A percentile compares a stretch with the other conserved stretches of the same genome.
phyloP scores from a whole-genome alignment of 192 early-diverging fungal species.

The Dissophora ornata region DNA sequence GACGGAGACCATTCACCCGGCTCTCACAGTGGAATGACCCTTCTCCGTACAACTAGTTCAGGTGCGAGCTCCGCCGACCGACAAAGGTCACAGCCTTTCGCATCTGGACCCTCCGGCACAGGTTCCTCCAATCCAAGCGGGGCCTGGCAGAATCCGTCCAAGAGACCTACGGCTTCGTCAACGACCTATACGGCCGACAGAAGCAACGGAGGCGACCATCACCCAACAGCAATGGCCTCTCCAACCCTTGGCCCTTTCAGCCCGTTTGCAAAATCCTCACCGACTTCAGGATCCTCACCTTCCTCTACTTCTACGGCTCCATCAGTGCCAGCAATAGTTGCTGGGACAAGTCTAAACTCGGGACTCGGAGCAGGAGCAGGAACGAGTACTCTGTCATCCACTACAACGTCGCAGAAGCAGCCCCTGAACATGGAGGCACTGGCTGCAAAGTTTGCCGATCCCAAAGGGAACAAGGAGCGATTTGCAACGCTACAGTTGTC shows the following conservation, averaged over 20 bases:
- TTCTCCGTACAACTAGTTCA: background rate
- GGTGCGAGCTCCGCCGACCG: background rate
- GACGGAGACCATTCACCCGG: conserved; percentile 2
- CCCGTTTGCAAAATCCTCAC: conserved; percentile 4
- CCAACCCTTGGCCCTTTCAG: conserved; percentile 16
- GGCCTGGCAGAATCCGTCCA: conserved; percentile 1
- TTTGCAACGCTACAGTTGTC: conserved; percentile 39
- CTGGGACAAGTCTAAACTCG: conserved; percentile 2
- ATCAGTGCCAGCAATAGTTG: conserved; percentile 1
- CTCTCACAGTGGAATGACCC: conserved; percentile 3
- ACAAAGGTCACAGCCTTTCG: conserved; percentile 7
- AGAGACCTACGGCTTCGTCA: background rate
- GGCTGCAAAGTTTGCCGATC: conserved; percentile 46
- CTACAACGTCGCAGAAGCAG: conserved; percentile 5
- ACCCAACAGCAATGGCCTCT: background rate
- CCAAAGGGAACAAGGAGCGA: conserved; percentile 37
- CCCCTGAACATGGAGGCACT: conserved; percentile 46
- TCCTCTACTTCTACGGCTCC: conserved; percentile 1
- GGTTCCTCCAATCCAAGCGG: background rate
- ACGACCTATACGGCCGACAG: background rate
- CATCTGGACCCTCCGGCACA: background rate
- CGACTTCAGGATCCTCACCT: background rate
- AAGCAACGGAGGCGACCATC: conserved; percentile 1
- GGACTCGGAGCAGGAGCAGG: background rate
- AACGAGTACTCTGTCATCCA: background rate